Percentiles rank a stretch among this genome's conserved stretches.
Evolutionary conservation across 202 grass and related monocot genomes (phyloP).

Genomic region (Schoenoplectus tabernaemontani): DNA sequence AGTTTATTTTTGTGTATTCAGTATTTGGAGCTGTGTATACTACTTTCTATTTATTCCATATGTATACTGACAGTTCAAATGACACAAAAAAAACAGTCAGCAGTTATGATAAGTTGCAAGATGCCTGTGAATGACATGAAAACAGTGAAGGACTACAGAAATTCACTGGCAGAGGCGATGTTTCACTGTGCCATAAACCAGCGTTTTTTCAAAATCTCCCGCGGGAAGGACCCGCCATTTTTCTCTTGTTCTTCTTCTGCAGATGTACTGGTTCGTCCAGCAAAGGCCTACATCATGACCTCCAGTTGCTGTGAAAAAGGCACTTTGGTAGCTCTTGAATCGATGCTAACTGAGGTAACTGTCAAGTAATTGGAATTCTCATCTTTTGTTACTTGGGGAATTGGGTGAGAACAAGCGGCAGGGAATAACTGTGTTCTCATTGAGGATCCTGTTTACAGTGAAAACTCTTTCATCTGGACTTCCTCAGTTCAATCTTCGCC

Average conservation of each 20-base stretch:
- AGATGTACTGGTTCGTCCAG: conserved; percentile 68
- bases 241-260: conserved; percentile 95
- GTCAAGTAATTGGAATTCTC: conserved; percentile 5
- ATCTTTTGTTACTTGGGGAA: not conserved
- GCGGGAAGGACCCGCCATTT: conserved; percentile 72
- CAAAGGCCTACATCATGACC: conserved; percentile 98
- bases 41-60: conserved; percentile 21
- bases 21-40: not conserved
- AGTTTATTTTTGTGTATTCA: conserved; percentile 14
- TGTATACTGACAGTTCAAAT: not conserved
- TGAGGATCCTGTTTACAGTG: not conserved
- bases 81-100: conserved; percentile 55
- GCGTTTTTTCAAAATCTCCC: conserved; percentile 95
- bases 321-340: conserved; percentile 84
- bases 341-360: conserved; percentile 89
- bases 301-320: conserved; percentile 85
- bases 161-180: conserved; percentile 88
- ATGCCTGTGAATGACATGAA: conserved; percentile 69
- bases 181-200: conserved; percentile 96
- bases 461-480: not conserved
- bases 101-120: conserved; percentile 97
- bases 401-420: not conserved
- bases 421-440: not conserved
- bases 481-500: not conserved
- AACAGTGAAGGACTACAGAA: conserved; percentile 82